Percentiles rank a stretch among this genome's conserved stretches.
Evolutionary conservation across 1,284 basidiomycete genomes (phyloP).

Genomic region (Naganishia sp.): DNA sequence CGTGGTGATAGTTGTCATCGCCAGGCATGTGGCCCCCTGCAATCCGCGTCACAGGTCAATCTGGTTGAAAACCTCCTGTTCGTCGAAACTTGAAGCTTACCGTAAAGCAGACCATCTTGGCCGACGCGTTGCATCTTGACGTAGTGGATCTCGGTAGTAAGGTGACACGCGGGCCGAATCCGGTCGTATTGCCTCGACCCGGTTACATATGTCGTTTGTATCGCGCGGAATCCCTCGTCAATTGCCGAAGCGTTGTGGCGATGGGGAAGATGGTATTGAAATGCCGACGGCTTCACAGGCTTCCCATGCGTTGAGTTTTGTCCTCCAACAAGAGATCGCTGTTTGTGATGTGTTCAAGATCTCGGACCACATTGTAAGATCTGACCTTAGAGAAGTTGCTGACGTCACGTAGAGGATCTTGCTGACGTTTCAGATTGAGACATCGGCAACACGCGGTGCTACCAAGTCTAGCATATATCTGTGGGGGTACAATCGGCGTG

Average conservation of each 20-base stretch:
- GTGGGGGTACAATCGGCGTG: no score
- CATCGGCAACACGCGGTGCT: background rate
- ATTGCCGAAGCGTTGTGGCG: no score
- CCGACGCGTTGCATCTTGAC: background rate
- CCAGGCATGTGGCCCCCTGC: conserved; percentile 4
- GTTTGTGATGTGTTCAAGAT: background rate
- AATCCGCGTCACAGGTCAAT: background rate
- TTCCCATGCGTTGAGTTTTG: no score
- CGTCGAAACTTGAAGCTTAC: background rate
- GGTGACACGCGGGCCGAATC: no score
- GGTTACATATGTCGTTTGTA: no score
- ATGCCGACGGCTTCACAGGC: background rate
- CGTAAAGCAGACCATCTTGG: background rate
- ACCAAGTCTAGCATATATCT: background rate
- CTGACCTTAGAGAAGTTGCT: background rate
- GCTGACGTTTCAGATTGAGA: conserved; percentile 28
- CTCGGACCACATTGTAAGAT: no score
- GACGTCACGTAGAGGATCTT: conserved; percentile 7
- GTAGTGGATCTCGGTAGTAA: background rate
- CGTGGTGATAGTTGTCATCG: conserved; percentile 18
- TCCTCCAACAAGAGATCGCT: no score
- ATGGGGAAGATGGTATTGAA: no score
- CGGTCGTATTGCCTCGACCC: no score
- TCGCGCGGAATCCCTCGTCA: no score
- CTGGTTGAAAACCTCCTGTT: background rate